phyloP scores from a whole-genome alignment of 345 rosid genomes.

The Dimocarpus longan region DNA sequence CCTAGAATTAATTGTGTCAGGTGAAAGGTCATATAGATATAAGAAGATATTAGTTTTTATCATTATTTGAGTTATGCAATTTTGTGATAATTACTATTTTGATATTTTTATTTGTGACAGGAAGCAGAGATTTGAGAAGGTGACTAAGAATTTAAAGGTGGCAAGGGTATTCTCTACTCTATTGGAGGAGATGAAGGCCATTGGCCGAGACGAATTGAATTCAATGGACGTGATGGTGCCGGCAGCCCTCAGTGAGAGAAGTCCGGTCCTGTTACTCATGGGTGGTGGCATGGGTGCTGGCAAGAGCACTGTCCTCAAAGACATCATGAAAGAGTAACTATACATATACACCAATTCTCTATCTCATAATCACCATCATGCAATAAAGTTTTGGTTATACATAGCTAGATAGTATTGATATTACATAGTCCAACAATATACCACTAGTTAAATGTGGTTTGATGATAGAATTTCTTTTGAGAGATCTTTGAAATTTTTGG shows the following conservation, averaged over 20 bases:
- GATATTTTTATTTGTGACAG: constrained; percentile 29
- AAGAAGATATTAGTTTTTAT: no score
- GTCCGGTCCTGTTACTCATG: constrained; percentile 93
- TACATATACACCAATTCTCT: not conserved
- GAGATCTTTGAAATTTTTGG: no score
- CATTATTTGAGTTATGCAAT: no score
- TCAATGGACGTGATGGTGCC: constrained; percentile 89
- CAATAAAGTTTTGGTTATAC: not conserved
- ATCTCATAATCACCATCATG: not conserved
- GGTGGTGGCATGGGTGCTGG: constrained; percentile 99
- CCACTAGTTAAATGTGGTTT: no score
- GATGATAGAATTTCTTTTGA: no score
- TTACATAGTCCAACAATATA: no score
- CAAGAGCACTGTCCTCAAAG: constrained; percentile 92
- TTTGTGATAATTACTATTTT: no score
- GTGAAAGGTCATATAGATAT: no score
- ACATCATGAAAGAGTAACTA: constrained; percentile 69
- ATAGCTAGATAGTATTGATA: no score
- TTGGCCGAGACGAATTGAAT: constrained; percentile 44
- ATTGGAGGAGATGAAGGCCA: constrained; percentile 83
- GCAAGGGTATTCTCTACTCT: constrained; percentile 68
- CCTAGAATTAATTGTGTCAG: no score
- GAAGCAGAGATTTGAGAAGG: constrained; percentile 79
- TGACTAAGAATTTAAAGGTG: constrained; percentile 67
- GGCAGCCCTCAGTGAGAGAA: constrained; percentile 63